Conservation (phyloP, 805 yeast species). For the Monosporozyma unispora region DNA sequence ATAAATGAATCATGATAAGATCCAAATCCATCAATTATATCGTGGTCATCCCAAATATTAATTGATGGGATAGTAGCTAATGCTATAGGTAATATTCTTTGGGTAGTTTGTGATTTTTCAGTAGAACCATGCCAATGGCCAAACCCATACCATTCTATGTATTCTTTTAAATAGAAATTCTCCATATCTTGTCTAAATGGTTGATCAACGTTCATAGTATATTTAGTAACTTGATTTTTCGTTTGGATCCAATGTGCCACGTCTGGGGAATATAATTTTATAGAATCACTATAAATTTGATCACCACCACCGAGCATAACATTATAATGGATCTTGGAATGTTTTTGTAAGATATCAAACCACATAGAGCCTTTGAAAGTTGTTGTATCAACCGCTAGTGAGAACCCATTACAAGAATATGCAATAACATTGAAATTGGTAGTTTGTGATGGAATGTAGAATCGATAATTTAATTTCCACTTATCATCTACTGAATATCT, state of each 20-base stretch:
- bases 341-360: conserved; percentile 73
- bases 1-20: conserved; percentile 73
- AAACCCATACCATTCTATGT: conserved; percentile 80
- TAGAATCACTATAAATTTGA: conserved; percentile 82
- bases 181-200: conserved; percentile 49
- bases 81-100: conserved; percentile 61
- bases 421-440: conserved; percentile 77
- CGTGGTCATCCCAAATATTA: conserved; percentile 91
- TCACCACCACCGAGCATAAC: conserved; percentile 98
- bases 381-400: conserved; percentile 58
- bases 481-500: conserved; percentile 50
- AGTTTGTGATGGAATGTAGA: conserved; percentile 54
- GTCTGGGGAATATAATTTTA: conserved; percentile 46
- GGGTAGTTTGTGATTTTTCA: conserved; percentile 50
- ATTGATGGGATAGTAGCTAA: conserved; percentile 76
- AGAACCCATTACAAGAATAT: conserved; percentile 87
- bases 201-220: conserved; percentile 35
- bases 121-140: conserved; percentile 72
- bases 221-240: conserved; percentile 40
- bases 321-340: conserved; percentile 59
- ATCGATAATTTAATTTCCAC: conserved; percentile 42
- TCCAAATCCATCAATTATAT: conserved; percentile 93
- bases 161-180: conserved; percentile 61
- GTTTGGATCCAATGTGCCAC: conserved; percentile 58
- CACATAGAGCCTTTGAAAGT: conserved; percentile 70